Conservation (phyloP, 495 filamentous ascomycete genomes). For the Cryomyces minteri region DNA sequence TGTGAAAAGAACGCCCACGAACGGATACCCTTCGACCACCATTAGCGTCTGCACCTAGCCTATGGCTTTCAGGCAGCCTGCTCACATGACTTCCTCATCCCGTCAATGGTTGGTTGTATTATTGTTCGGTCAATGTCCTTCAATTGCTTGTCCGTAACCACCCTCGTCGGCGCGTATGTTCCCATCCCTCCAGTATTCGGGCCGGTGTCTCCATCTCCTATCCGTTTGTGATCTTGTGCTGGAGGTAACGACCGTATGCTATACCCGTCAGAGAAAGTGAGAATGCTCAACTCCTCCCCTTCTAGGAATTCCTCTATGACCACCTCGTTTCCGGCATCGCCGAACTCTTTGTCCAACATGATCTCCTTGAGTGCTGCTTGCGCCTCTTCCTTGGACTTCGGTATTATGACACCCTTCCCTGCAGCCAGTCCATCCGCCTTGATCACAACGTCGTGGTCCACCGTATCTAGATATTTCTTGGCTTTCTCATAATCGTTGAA, state of each 20-base stretch:
- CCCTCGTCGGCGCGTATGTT: conserved; percentile 80
- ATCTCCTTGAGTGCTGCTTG: conserved; percentile 67
- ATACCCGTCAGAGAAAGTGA: conserved; percentile 82
- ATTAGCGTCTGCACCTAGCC: too few species aligned
- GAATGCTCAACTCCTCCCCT: conserved; percentile 80
- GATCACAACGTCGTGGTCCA: conserved; percentile 66
- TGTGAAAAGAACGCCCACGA: conserved; percentile 80
- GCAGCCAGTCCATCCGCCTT: conserved; percentile 78
- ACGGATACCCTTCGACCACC: conserved; percentile 35
- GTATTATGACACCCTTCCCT: conserved; percentile 86
- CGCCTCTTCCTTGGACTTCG: conserved; percentile 62
- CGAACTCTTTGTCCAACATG: conserved; percentile 80
- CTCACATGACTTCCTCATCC: conserved; percentile 56
- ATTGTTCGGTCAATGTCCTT: conserved; percentile 66
- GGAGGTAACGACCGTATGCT: conserved; percentile 72
- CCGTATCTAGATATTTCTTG: conserved; percentile 50
- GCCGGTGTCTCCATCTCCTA: conserved; percentile 77
- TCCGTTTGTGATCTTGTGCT: conserved; percentile 91
- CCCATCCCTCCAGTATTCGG: conserved; percentile 98
- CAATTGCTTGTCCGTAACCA: conserved; percentile 56
- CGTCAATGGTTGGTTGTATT: conserved; percentile 75
- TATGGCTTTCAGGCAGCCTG: conserved; percentile 2
- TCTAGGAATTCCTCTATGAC: conserved; percentile 91
- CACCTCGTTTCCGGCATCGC: conserved; percentile 72
- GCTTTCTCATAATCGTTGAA: conserved; percentile 71